Evolutionary conservation across 2,329 filamentous ascomycete species (phyloP), one percentile per base, ranked within the genome.

Genomic region (Talaromyces sp.): DNA sequence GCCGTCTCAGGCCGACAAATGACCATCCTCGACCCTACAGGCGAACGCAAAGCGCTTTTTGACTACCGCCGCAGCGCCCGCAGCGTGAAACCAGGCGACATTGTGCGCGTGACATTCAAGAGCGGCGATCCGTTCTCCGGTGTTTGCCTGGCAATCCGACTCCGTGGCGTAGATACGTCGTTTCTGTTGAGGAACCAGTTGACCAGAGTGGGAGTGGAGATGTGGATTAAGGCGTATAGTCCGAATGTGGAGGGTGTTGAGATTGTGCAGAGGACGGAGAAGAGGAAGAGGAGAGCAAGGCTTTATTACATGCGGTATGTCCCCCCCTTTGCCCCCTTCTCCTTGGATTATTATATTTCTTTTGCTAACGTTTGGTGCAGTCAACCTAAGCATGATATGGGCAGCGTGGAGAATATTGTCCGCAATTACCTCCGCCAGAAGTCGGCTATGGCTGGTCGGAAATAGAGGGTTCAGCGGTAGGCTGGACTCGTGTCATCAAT

Each of bases 211-310:
- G 91, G 92, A 67, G 92, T 97, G 67, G 95, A 99, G 85, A 95
- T 97, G 92, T 97, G 92, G 89, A 93, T 91, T 80, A 99, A 99
- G 84, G 84, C 98, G 66, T 98, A 95, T 83, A 91, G 88, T 75
- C 94, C 94, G 67, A 90, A 91, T 75, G 90, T 98, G 36, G 88
- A 91, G 76, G 92, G 91, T 69, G 92, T 99, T 74, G 94, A 99
- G 81, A 90, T 99, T 72, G 91, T 98, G 78, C 92, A 96, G 86
- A 85, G 94, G 72, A 86, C 88, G 69, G 85, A 87, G 74, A 95
- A 93, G 89, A 87, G 92, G 77, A 92, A 92, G 70, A 89, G 93
- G 76, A 87, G 95, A 73, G 94, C 93, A 29, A 85, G 92, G 71
- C 83, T 99, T 78, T 96, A 91, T 73, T 98, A 94, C 79, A 91